Evolutionary conservation across 495 filamentous ascomycete species (phyloP).

Genomic region (Hypomontagnella monticulosa): DNA sequence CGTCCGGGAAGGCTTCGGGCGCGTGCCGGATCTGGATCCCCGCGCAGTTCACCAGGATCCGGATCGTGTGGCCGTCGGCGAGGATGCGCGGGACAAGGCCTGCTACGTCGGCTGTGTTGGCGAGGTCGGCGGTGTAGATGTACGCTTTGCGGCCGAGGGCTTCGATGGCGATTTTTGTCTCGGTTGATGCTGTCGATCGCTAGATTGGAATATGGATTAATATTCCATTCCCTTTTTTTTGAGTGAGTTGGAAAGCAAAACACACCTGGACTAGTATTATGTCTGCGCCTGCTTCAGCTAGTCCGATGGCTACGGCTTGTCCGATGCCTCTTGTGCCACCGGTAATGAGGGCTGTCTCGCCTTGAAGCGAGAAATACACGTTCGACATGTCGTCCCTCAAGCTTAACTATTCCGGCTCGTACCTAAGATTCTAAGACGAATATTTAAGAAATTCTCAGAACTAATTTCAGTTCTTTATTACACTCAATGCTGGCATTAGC

Average conservation of each 20-base stretch:
- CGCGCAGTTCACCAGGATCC: constrained; percentile 86
- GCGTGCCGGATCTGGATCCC: constrained; percentile 87
- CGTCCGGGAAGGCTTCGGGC: constrained; percentile 77
- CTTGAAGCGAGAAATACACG: constrained; percentile 63
- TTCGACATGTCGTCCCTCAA: constrained; percentile 25
- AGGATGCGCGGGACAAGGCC: constrained; percentile 69
- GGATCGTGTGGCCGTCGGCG: constrained; percentile 65
- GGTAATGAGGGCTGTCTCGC: constrained; percentile 84
- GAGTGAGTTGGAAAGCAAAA: background rate
- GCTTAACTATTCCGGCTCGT: background rate
- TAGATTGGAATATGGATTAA: constrained; percentile 6
- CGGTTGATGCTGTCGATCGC: constrained; percentile 64
- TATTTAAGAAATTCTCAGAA: too few species aligned
- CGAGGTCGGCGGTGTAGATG: constrained; percentile 81
- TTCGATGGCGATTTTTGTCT: constrained; percentile 69
- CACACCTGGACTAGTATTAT: constrained; percentile 74
- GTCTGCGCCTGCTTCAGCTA: constrained; percentile 87
- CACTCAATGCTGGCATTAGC: background rate
- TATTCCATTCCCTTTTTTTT: background rate
- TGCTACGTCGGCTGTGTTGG: constrained; percentile 66
- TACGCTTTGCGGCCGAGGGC: constrained; percentile 71
- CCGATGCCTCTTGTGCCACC: constrained; percentile 91
- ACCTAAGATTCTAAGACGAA: background rate
- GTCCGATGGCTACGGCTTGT: constrained; percentile 79
- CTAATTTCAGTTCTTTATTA: background rate